Evolutionary conservation across 176 grass and related monocot genomes (phyloP).

Genomic region (Musa acuminata): DNA sequence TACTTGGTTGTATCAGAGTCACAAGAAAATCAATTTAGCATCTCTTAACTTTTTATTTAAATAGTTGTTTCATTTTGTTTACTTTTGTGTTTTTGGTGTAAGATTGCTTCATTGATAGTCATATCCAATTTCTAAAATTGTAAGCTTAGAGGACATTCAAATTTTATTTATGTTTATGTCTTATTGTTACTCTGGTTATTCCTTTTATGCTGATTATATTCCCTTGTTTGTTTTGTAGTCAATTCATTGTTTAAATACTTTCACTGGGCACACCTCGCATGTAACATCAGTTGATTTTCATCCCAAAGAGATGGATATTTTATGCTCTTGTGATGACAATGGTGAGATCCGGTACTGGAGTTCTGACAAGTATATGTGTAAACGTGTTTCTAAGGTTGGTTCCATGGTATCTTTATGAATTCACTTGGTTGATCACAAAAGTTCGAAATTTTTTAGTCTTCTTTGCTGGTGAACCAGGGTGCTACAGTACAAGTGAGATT

Average conservation of each 20-base stretch:
- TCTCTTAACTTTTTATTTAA: not conserved
- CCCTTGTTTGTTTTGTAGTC: slow-evolving; percentile 29
- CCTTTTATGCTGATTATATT: not conserved
- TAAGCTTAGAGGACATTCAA: not conserved
- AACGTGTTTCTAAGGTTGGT: slow-evolving; percentile 47
- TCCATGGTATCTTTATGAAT: not conserved
- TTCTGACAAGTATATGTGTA: slow-evolving; percentile 31
- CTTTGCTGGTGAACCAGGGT: slow-evolving; percentile 47
- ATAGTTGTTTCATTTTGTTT: not conserved
- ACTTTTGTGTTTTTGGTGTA: not conserved
- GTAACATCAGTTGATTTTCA: slow-evolving; percentile 72
- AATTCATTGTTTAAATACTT: slow-evolving; percentile 39
- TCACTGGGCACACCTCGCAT: slow-evolving; percentile 51
- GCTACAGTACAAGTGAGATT: slow-evolving; percentile 66
- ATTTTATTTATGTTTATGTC: not conserved
- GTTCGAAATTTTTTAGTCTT: slow-evolving; percentile 9
- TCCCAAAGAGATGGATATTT: slow-evolving; percentile 39
- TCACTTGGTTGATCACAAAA: not conserved
- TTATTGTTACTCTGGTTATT: not conserved
- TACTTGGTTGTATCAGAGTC: too few species aligned
- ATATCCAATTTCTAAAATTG: not conserved
- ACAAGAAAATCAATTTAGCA: not conserved
- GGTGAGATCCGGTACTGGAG: slow-evolving; percentile 67
- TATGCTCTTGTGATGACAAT: slow-evolving; percentile 60
- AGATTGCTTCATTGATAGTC: too few species aligned